phyloP scores from a whole-genome alignment of 192 early-diverging fungal genomes.

The Entrophospora sp. region DNA sequence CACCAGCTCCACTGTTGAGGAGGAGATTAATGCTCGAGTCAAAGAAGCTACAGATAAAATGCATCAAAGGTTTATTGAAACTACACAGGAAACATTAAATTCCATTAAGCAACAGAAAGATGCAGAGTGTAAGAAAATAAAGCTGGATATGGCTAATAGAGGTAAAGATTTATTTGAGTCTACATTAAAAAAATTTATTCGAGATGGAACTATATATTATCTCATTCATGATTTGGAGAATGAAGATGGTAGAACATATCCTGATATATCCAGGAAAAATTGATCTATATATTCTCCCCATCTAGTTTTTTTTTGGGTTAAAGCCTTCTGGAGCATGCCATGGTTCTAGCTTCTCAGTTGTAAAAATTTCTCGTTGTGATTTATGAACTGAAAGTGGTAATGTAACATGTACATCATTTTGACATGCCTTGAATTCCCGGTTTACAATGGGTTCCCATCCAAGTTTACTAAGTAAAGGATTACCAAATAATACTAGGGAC shows the following conservation, averaged over 20 bases:
- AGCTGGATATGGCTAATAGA: background rate
- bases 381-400: background rate
- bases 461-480: too few species aligned
- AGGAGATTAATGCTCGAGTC: conserved; percentile 9
- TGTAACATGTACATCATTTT: background rate
- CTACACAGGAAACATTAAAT: background rate
- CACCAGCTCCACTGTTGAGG: background rate
- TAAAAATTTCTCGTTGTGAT: background rate
- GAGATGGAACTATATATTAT: conserved; percentile 4
- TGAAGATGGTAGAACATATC: conserved; percentile 4
- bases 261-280: background rate
- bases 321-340: too few species aligned
- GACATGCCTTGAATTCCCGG: background rate
- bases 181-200: conserved; percentile 6
- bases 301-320: too few species aligned
- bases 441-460: conserved; percentile 5
- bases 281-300: conserved; percentile 6
- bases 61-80: background rate
- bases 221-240: background rate
- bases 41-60: conserved; percentile 10
- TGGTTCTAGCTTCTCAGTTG: background rate
- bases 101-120: conserved; percentile 7
- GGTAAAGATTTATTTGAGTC: background rate
- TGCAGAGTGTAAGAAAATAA: background rate
- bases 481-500: too few species aligned